Conservation (phyloP, 1,284 basidiomycete species). For the Ceratobasidium sp. region DNA sequence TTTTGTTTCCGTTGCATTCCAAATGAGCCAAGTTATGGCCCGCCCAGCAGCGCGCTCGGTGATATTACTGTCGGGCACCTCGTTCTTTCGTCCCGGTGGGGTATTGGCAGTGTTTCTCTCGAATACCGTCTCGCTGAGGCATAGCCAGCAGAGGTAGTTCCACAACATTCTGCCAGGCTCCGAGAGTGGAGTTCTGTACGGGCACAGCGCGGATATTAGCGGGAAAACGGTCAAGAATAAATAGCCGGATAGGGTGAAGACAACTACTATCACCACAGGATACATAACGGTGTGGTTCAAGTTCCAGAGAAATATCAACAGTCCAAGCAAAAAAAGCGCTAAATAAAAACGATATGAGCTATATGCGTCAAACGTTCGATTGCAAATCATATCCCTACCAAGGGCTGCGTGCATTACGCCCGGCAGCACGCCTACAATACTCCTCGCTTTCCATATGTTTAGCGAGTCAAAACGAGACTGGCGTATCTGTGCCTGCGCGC, state of each 20-base stretch:
- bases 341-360: not conserved
- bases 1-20: not conserved
- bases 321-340: conserved; percentile 26
- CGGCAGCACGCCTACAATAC: conserved; percentile 2
- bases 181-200: conserved; percentile 28
- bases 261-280: not conserved
- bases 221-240: not conserved
- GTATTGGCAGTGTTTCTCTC: not conserved
- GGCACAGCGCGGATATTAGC: conserved; percentile 7
- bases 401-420: conserved; percentile 28
- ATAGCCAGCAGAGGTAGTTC: not conserved
- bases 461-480: conserved; percentile 33
- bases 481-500: conserved; percentile 21
- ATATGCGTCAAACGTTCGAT: no score
- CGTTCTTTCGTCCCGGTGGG: no score
- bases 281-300: not conserved
- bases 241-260: not conserved
- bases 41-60: not conserved
- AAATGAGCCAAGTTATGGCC: conserved; percentile 23
- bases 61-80: no score
- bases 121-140: not conserved
- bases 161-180: conserved; percentile 13
- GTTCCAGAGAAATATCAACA: conserved; percentile 8
- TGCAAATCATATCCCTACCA: not conserved
- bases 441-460: conserved; percentile 3